Evolutionary conservation across 78 protist genomes (phyloP), one percentile per base, ranked within the genome.

Genomic region (Dictyostelium firmibasis): DNA sequence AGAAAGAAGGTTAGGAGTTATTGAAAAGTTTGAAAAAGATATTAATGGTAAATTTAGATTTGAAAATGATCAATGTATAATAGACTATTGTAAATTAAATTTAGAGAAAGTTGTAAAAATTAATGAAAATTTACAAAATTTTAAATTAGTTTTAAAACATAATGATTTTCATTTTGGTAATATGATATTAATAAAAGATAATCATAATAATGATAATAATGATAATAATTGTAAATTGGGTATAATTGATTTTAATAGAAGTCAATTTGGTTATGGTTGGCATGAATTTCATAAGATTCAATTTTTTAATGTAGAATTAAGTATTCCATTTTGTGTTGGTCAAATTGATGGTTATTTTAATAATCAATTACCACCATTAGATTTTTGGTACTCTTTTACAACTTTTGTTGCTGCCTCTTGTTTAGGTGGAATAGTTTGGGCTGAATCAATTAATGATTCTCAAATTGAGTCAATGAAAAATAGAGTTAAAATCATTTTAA

Each of bases 141-240:
- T 9, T 16, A 72, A 72, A 33, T 72, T 72, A 33, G 79, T 72
- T 33, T 72, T 72, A 72, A 72, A 72, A 72, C 79, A 72, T 72
- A 33, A 18, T 72, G 79, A 72, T 33, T 72, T 29, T 72, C 79
- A 72, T 72, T 27, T 33, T 27, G 79, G 79, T 72, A 72, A 72
- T 72, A 72, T 72, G 79, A 33, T 72, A 33, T 72, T 72, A 72
- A 72, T 33, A 31, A 35, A 72, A 11, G 13, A 67, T 67, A 6
- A 14, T 67, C 18, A 10, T 64, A 16, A 25, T 64, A 3, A 64
- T 64, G 35, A 62, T 62, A 35, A 64, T 60, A 11, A 23, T 23
- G 25, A 57, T 23, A 60, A 18, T 70, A 31, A 1, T 16, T 8
- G 25, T 31, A 27, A 14, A 72, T 72, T 72, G 18, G 79, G 47